Evolutionary conservation across 2,329 filamentous ascomycete genomes (phyloP), one percentile per base, ranked within the genome.

Genomic region (Pyricularia sp.): DNA sequence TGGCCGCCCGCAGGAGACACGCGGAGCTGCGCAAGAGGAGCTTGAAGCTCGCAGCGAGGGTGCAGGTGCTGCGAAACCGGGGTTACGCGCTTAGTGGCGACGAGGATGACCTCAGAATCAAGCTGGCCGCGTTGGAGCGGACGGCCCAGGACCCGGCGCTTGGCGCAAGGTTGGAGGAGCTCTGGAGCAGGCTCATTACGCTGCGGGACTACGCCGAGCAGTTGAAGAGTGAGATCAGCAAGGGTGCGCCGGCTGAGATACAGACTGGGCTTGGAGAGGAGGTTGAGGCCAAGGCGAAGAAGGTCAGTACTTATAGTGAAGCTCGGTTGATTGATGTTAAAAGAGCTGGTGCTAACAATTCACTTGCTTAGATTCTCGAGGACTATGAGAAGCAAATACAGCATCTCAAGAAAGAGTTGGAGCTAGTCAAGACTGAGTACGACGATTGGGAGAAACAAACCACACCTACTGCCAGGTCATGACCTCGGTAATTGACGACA

Each of bases 331-430:
- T 70, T 70, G 17, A 25, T 30, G 71, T 74, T 68, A 76, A 71
- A 4, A 17, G 0, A 42, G 64, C 31, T 33, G 70, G 76, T 70
- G 78, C 73, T 67, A 66, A 64, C 68, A 17, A 66, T 17, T 58
- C 4, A 1, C 20, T 2, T 26, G 64, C 30, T 30, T 71, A 93
- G 90, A 90, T 94, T 65, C 79, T 94, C 73, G 89, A 91, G 74
- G 91, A 93, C 75, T 94, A 94, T 77, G 90, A 94, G 77, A 91
- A 89, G 77, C 92, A 94, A 80, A 83, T 95, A 42, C 83, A 86
- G 75, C 90, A 94, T 76, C 82, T 96, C 71, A 91, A 89, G 78
- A 90, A 89, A 76, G 90, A 93, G 76, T 82, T 90, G 17, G 89
- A 90, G 75, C 83, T 86, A 67, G 82, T 89, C 72, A 85, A 85